Conservation (phyloP, 1,139 yeast species). For the Zhuliangozyma blackwelliae region DNA sequence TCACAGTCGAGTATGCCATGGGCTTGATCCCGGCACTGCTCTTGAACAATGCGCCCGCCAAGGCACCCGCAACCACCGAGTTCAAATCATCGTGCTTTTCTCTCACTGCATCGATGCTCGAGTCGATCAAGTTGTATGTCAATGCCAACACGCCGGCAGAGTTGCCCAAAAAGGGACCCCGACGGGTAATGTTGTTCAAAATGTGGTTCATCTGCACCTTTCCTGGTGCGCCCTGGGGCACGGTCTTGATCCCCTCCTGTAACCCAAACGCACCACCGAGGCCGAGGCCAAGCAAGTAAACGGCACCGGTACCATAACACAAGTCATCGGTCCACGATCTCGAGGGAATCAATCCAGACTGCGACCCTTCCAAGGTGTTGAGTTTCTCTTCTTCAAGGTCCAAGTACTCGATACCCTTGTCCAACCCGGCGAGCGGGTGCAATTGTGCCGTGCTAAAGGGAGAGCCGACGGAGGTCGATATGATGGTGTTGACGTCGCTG, state of each 20-base stretch:
- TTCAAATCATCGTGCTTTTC: conserved; percentile 86
- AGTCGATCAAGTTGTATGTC: conserved; percentile 79
- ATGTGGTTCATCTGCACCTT: conserved; percentile 84
- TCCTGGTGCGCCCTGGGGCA: conserved; percentile 70
- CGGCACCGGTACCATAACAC: conserved; percentile 97
- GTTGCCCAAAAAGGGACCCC: conserved; percentile 95
- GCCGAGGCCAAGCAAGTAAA: conserved; percentile 74
- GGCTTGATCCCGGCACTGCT: conserved; percentile 82
- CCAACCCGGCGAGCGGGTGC: conserved; percentile 93
- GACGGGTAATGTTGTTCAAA: conserved; percentile 85
- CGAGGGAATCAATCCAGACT: conserved; percentile 77
- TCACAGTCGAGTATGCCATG: conserved; percentile 79
- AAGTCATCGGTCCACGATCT: conserved; percentile 97
- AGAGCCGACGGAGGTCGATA: conserved; percentile 59
- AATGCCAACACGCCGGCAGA: conserved; percentile 92
- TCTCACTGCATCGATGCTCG: conserved; percentile 71
- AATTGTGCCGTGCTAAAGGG: conserved; percentile 33
- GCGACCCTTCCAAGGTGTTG: conserved; percentile 74
- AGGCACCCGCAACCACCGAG: conserved; percentile 83
- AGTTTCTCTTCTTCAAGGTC: conserved; percentile 81
- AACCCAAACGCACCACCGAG: conserved; percentile 87
- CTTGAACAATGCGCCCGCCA: conserved; percentile 89
- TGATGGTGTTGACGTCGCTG: conserved; percentile 58
- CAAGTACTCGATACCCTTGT: conserved; percentile 81
- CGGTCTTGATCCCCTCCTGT: conserved; percentile 73